Evolutionary conservation across 345 rosid species (phyloP), one percentile per base, ranked within the genome.

Genomic region (Gossypium thurberi): DNA sequence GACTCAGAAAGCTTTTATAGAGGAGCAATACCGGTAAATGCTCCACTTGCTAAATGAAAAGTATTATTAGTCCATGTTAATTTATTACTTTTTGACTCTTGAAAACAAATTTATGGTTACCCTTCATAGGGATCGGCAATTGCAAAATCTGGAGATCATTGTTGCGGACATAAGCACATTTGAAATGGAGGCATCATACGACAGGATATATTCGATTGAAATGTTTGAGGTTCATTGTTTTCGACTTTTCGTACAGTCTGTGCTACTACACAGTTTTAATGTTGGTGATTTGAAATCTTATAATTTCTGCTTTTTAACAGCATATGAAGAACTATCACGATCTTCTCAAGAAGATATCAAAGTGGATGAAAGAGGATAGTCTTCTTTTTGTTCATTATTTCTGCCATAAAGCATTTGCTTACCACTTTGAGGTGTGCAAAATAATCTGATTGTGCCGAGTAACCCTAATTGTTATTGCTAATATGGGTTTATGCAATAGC

Each of bases 321-420:
- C 98, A 94, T 72, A 91, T 94, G 94, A 94, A 94, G 83, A 91
- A 94, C 74, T 94, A 91, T 71, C 76, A 79, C 65, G 86, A 83
- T 78, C 98, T 94, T 74, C 86, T 94, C 61, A 81, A 84, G 79
- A 94, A 91, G 79, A 85, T 94, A 76, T 87, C 91, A 18, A 84
- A 68, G 25, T 94, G 98, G 98, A 87, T 94, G 97, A 91, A 86
- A 52, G 80, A 85, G 53, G 96, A 91, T 43, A 55, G 88, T 80
- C 86, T 86, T 70, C 90, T 89, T 62, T 91, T 90, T 76, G 94
- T 91, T 78, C 89, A 94, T 79, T 66, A 90, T 83, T 94, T 91
- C 86, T 94, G 97, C 79, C 97, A 94, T 69, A 91, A 87, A 81
- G 77, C 90, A 43, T 87, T 94, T 82, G 93, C 96, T 40, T 91